These are phyloP conservation scores for Hypoxylon fuscum DNA, from an alignment of 495 filamentous ascomycete species.

Conservation along the genomic window DNA sequence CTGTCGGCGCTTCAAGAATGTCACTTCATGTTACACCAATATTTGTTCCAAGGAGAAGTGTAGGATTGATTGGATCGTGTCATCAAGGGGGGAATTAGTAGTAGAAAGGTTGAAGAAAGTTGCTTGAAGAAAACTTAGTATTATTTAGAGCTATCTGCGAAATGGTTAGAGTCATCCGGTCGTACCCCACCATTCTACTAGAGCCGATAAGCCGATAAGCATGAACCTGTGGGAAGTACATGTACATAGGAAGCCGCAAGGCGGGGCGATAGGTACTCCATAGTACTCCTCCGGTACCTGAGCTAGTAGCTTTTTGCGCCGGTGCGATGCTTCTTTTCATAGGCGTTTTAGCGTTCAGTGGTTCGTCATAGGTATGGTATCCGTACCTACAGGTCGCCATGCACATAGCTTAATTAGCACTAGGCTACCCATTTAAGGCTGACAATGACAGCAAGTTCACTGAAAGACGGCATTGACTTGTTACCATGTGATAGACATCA, in stretches of 20 bases:
- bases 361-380: constrained; percentile 26
- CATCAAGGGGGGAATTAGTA: no score
- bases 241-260: constrained; percentile 2
- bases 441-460: constrained; percentile 27
- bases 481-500: constrained; percentile 29
- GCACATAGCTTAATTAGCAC: constrained; percentile 3
- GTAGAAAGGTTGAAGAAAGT: no score
- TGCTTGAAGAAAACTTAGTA: constrained; percentile 11
- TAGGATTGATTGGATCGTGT: neutral
- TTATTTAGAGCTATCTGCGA: constrained; percentile 20
- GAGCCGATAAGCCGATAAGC: constrained; percentile 21
- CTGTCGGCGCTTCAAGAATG: no score
- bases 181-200: constrained; percentile 44
- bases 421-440: constrained; percentile 31
- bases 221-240: no score
- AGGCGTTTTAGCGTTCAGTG: neutral
- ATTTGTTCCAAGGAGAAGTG: neutral
- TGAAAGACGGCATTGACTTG: no score
- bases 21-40: constrained; percentile 17
- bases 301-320: neutral
- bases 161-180: constrained; percentile 39
- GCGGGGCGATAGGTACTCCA: neutral
- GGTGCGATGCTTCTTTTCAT: neutral
- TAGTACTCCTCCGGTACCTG: neutral
- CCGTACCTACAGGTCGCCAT: neutral